Base-by-base conservation (phyloP, 202 grass and related monocot species). In the Panicum hallii region DNA sequence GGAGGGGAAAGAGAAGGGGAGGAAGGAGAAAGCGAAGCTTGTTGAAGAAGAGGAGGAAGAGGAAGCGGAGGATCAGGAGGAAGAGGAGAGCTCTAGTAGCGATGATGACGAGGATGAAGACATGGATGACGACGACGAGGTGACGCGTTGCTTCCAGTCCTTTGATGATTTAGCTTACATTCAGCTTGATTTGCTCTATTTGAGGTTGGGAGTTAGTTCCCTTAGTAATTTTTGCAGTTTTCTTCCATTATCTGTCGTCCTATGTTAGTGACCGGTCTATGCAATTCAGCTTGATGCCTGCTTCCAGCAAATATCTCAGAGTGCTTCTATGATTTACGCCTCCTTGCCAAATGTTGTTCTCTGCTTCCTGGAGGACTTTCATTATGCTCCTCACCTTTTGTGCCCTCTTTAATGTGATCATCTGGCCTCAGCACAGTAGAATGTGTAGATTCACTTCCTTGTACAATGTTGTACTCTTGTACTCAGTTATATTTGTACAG, bases 51-150 rank as follows among this genome's bases (percentile, higher is more conserved):
- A 90, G 16, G 75, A 80, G 1, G 85, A 57, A 0, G 84, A 90
- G 5, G 83, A 77, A 56, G 75, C 61, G n/a, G 84, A 79, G 14
- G 81, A 82, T 52, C 77, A 70, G 45, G 83, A 63, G 15, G 88
- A 91, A 38, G 85, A 92, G 32, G 88, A 94, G 23, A 90, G 84
- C 56, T 78, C 86, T 79, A 90, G 90, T 44, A 87, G 77, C n/a
- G 74, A 86, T 5, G 89, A 91, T 6, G 83, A 83, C 0, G 85
- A 82, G 4, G 82, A 88, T 10, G 88, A 73, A 30, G 85, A 90
- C 0, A 47, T 86, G 2, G 72, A 98, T 0, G 87, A 91, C 1
- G 86, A 91, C 1, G 94, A 92, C 34, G 17, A 92, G 89, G 94
- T 97, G 46, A 87, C 87, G 63, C 8, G 74, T 87, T 53, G 8